Evolutionary conservation across 768 basidiomycete genomes (phyloP), one percentile per base, ranked within the genome.

Genomic region (Panellus pusillus): DNA sequence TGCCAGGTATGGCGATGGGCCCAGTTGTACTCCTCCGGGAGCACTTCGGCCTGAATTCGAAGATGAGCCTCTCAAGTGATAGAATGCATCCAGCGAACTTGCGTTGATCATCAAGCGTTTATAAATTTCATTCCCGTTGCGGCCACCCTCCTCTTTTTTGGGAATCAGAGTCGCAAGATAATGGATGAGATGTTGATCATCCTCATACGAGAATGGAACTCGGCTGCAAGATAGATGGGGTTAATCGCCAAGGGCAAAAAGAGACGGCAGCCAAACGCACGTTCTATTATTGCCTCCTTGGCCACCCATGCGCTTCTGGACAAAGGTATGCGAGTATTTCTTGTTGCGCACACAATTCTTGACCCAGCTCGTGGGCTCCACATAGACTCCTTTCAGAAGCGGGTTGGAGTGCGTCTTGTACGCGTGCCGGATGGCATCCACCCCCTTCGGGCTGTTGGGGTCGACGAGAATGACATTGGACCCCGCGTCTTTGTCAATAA

Each of bases 1-100:
- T 74, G 63, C 58, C 68, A 68, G 6, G 77, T 62, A 63, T 83
- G 81, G 8, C 73, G 66, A 0, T 20, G 51, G 5, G 62, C 73
- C 80, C 80, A 83, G 0, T 35, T 44, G 48, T 66, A 72, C 18
- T 63, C 60, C 1, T 63, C 45, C 9, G 67, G 67, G 15, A 63
- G 54, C 17, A 52, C 47, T 1, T 57, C 42, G 8, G 54, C 58
- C 67, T 69, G 54, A n/a, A 36, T 48, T 24, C n/a, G 28, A 5
- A n/a, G 4, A 24, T 43, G 27, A 39, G 27, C 39, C 17, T 8
- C 39, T 6, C 2, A 2, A 24, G 24, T 24, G 24, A 24, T 24
- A 24, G 24, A 24, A 24, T 24, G 24, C 24, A 24, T 40, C 17
- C n/a, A 9, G n/a, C 17, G 9, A 13, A 29, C 13, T 17, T 35